Conservation (phyloP, 257 asterid species). For the Ophiorrhiza pumila region DNA sequence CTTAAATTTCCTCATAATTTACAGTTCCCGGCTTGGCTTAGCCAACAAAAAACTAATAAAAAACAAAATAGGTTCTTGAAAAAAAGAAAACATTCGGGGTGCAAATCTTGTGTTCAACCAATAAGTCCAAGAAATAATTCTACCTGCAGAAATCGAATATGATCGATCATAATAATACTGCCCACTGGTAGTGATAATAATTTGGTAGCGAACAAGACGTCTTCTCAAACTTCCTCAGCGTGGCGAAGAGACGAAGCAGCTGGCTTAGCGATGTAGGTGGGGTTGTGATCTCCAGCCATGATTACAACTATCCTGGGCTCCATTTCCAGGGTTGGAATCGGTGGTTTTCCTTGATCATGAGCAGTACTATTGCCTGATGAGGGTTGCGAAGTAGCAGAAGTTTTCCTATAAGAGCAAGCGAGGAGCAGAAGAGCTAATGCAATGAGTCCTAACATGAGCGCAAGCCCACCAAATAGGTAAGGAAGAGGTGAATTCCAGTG, state of each 20-base stretch:
- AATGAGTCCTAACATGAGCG: slow-evolving; percentile 8
- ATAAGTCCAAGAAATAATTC: too few species aligned
- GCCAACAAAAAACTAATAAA: background rate
- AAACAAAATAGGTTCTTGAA: too few species aligned
- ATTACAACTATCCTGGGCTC: slow-evolving; percentile 50
- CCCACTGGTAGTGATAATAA: too few species aligned
- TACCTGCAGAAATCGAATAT: too few species aligned
- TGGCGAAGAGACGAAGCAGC: slow-evolving; percentile 7
- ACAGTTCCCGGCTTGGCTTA: slow-evolving; percentile 14
- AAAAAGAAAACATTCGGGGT: too few species aligned
- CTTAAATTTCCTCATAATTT: slow-evolving; percentile 8
- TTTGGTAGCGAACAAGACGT: too few species aligned
- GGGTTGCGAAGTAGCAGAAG: background rate
- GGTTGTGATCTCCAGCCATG: slow-evolving; percentile 54
- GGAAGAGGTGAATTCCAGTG: slow-evolving; percentile 50
- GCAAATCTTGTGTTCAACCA: too few species aligned
- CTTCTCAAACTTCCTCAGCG: slow-evolving; percentile 17
- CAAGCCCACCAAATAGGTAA: slow-evolving; percentile 38
- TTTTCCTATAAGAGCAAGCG: slow-evolving; percentile 6
- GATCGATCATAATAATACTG: too few species aligned
- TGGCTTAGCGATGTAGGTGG: slow-evolving; percentile 37
- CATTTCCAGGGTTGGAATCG: slow-evolving; percentile 29
- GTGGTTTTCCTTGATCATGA: background rate
- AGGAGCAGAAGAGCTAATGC: slow-evolving; percentile 4
- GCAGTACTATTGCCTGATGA: background rate